Percentiles rank a stretch among this genome's conserved stretches.
phyloP scores from a whole-genome alignment of 306 rosid species.

The Pyrus bretschneideri region DNA sequence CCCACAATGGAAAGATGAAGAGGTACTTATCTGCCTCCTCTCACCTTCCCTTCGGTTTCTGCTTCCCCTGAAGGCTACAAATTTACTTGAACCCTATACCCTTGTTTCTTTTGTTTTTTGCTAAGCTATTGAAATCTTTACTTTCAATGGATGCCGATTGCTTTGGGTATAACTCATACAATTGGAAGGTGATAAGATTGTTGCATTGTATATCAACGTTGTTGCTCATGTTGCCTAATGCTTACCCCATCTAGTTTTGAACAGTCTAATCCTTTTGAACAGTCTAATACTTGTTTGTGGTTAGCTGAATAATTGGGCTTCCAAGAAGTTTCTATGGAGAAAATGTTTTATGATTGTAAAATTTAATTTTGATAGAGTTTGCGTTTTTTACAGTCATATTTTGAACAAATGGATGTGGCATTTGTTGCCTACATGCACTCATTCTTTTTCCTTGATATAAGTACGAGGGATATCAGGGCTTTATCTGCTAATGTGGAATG shows the following conservation, averaged over 20 bases:
- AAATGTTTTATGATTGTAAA: background rate
- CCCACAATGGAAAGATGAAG: conserved; percentile 75
- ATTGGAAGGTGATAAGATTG: background rate
- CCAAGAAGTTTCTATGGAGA: background rate
- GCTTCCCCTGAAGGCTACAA: background rate
- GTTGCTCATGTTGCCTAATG: background rate
- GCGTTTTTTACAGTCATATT: background rate
- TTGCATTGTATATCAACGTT: background rate
- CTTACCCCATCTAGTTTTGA: background rate
- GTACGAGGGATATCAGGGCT: background rate
- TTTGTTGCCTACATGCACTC: background rate
- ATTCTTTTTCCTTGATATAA: background rate
- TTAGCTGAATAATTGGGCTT: background rate
- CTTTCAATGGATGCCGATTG: background rate
- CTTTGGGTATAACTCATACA: background rate
- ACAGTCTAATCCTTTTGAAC: background rate
- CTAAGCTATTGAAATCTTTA: background rate
- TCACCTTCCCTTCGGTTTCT: background rate
- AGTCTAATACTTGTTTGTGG: background rate
- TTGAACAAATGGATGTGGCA: background rate
- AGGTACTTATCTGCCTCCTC: conserved; percentile 33
- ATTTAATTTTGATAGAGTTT: background rate
- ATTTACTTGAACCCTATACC: background rate
- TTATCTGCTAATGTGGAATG: background rate
- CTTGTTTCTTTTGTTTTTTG: background rate